A percentile compares a stretch with the other conserved stretches of the same genome.
phyloP scores from a whole-genome alignment of 768 basidiomycete species.

The Chiua virens region DNA sequence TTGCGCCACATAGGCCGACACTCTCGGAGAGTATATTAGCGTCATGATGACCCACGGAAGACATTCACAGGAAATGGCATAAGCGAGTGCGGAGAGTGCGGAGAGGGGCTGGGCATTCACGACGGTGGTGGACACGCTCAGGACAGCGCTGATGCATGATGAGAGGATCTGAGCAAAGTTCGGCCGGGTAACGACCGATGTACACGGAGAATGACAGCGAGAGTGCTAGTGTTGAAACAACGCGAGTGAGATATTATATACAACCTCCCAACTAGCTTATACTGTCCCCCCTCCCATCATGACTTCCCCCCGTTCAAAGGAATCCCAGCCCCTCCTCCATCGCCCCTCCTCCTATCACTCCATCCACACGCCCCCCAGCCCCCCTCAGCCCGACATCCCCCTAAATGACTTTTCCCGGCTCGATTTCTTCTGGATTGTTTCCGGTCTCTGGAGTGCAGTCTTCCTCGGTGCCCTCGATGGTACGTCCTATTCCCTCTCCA shows the following conservation, averaged over 20 bases:
- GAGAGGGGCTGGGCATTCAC: background rate
- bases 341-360: constrained; percentile 44
- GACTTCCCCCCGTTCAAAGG: constrained; percentile 39
- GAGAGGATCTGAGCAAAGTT: constrained; percentile 2
- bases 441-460: constrained; percentile 79
- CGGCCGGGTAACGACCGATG: constrained; percentile 25
- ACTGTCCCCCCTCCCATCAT: constrained; percentile 22
- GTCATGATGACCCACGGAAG: background rate
- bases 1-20: background rate
- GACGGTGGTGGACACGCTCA: too few relatives aligned
- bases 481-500: constrained; percentile 30
- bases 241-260: constrained; percentile 25
- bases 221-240: constrained; percentile 22
- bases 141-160: too few relatives aligned
- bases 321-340: constrained; percentile 58
- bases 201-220: constrained; percentile 32
- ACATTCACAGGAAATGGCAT: background rate
- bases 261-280: constrained; percentile 3
- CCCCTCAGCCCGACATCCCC: constrained; percentile 18
- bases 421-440: constrained; percentile 71
- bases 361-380: constrained; percentile 31
- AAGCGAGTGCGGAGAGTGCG: constrained; percentile 13
- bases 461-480: constrained; percentile 86
- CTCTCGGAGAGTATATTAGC: constrained; percentile 10
- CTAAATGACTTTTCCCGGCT: constrained; percentile 47